Evolutionary conservation across 2,329 filamentous ascomycete genomes (phyloP).

Genomic region (Westerdykella sp.): DNA sequence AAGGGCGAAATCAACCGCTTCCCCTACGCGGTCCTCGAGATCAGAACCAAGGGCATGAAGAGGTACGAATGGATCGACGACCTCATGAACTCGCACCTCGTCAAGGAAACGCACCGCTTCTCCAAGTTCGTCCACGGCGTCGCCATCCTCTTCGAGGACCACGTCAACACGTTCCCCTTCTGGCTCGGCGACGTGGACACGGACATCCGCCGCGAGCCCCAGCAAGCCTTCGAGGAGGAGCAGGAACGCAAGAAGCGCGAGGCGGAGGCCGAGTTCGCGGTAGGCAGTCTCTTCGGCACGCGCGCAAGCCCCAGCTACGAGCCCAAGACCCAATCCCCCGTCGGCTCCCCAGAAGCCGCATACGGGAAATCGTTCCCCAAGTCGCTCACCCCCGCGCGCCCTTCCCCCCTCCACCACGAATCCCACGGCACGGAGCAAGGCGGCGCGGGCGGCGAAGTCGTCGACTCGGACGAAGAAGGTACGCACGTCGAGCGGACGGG

Average conservation of each 20-base stretch:
- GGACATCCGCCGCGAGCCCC: conserved; percentile 90
- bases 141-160: conserved; percentile 82
- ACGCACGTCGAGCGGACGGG: conserved; percentile 11
- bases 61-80: conserved; percentile 83
- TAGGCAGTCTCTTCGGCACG: conserved; percentile 74
- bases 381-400: conserved; percentile 6
- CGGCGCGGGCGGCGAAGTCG: conserved; percentile 39
- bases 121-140: conserved; percentile 96
- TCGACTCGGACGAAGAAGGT: conserved; percentile 47
- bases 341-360: conserved; percentile 51
- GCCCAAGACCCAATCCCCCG: conserved; percentile 58
- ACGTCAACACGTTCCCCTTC: conserved; percentile 93
- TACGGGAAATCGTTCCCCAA: conserved; percentile 16
- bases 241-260: conserved; percentile 74
- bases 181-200: conserved; percentile 89
- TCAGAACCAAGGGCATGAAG: conserved; percentile 70
- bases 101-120: conserved; percentile 83
- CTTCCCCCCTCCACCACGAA: conserved; percentile 11
- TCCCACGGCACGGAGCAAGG: conserved; percentile 18
- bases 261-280: conserved; percentile 79
- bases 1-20: conserved; percentile 89
- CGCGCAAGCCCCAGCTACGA: conserved; percentile 41
- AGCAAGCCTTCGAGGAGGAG: conserved; percentile 84
- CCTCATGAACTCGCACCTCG: conserved; percentile 84
- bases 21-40: conserved; percentile 84